Conservation (phyloP, 2,329 filamentous ascomycete species). For the Aspergillus pseudoglaucus region DNA sequence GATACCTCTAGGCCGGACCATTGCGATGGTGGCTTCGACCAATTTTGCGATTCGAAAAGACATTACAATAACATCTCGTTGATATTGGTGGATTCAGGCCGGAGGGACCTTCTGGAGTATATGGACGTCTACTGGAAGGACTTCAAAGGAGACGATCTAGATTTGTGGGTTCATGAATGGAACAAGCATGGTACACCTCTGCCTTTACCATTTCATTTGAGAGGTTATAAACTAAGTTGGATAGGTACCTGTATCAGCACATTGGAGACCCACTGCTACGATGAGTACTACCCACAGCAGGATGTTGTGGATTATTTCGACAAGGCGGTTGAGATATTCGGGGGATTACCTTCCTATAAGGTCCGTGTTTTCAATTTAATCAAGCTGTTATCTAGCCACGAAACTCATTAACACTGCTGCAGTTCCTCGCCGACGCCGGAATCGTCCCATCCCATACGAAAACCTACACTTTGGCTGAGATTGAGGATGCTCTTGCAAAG, state of each 20-base stretch:
- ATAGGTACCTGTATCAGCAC: slow-evolving; percentile 60
- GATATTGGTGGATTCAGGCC: slow-evolving; percentile 52
- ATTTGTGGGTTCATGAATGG: slow-evolving; percentile 70
- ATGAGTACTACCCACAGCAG: slow-evolving; percentile 51
- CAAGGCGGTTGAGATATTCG: slow-evolving; percentile 59
- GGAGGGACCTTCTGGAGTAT: slow-evolving; percentile 53
- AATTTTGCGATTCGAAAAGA: slow-evolving; percentile 57
- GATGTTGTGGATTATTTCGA: slow-evolving; percentile 67
- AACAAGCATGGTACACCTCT: slow-evolving; percentile 55
- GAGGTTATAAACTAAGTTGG: background rate
- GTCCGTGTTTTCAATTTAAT: slow-evolving; percentile 23
- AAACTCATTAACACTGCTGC: slow-evolving; percentile 4
- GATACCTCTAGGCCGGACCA: slow-evolving; percentile 48
- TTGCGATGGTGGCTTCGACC: slow-evolving; percentile 64
- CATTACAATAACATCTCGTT: slow-evolving; percentile 59
- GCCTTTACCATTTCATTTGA: background rate
- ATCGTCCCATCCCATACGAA: slow-evolving; percentile 47
- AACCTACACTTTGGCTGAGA: slow-evolving; percentile 55
- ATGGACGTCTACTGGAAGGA: slow-evolving; percentile 71
- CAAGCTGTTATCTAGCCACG: background rate
- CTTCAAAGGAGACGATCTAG: slow-evolving; percentile 56
- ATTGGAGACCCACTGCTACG: slow-evolving; percentile 61
- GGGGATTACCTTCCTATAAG: slow-evolving; percentile 58
- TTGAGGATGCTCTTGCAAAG: slow-evolving; percentile 52
- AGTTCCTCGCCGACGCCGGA: slow-evolving; percentile 55